phyloP scores from a whole-genome alignment of 1,284 basidiomycete genomes.

The Malassezia psittaci region DNA sequence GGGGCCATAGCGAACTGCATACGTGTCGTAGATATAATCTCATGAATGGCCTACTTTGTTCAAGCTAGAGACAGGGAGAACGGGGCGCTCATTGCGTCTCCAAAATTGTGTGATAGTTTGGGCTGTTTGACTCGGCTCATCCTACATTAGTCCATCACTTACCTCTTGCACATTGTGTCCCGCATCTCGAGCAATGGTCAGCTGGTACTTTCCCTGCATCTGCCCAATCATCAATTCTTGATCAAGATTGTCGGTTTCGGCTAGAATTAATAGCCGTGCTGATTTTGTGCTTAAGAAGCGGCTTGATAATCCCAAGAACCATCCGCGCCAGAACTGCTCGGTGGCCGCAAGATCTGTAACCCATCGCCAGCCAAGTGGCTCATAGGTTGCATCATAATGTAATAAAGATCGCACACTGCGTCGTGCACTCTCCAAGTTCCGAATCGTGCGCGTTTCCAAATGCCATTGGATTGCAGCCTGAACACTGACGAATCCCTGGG shows the following conservation, averaged over 20 bases:
- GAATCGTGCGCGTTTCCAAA: slow-evolving; percentile 51
- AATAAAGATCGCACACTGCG: slow-evolving; percentile 40
- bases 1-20: too few relatives aligned
- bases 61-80: slow-evolving; percentile 19
- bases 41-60: slow-evolving; percentile 22
- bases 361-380: slow-evolving; percentile 55
- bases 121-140: slow-evolving; percentile 52
- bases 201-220: slow-evolving; percentile 87
- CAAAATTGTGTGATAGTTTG: slow-evolving; percentile 77
- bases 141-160: slow-evolving; percentile 24
- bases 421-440: slow-evolving; percentile 39
- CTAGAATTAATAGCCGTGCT: slow-evolving; percentile 76
- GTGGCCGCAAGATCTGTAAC: slow-evolving; percentile 72
- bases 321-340: slow-evolving; percentile 82
- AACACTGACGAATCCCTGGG: slow-evolving; percentile 68
- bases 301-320: slow-evolving; percentile 74
- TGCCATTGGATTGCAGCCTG: slow-evolving; percentile 91
- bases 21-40: background rate
- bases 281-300: slow-evolving; percentile 67
- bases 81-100: slow-evolving; percentile 64
- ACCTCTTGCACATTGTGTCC: slow-evolving; percentile 94
- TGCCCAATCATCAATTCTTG: slow-evolving; percentile 92
- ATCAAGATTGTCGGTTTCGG: slow-evolving; percentile 84
- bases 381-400: background rate
- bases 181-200: slow-evolving; percentile 71